Evolutionary conservation across 768 basidiomycete species (phyloP), one percentile per base, ranked within the genome.

Genomic region (Collybia nuda): DNA sequence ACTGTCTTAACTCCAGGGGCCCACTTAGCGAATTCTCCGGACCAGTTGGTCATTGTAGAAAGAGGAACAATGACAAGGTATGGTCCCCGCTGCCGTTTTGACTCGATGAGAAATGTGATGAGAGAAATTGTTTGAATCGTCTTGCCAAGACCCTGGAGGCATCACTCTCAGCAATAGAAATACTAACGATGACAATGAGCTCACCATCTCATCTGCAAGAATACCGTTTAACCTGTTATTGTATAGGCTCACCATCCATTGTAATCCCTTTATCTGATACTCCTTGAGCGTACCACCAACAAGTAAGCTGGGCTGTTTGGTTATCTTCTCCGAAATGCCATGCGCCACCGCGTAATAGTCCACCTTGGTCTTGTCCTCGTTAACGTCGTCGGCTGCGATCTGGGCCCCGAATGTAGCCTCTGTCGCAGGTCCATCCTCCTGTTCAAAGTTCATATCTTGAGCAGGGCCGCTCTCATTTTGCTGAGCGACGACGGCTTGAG

Each of bases 301-400:
- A 15, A 97, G 81, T 22, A 97, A 75, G 35, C 58, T 58, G 2
- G 91, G 91, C 62, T 93, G 91, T 56, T 66, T 76, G 21, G 81
- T 70, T 54, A 98, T 70, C 68, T 78, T 94, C 78, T 99, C 97
- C 59, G 86, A 87, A 58, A 93, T 88, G 52, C 85, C 78, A 67
- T 98, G 97, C 1, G 97, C 94, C 46, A 98, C 90, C 4, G 92
- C 90, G 62, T 98, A 98, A 70, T 98, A 98, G 63, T 98, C 97
- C 48, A 94, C 82, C 73, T 86, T 98, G 62, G 75, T 77, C 61
- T 81, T 86, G 46, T 81, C 80, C 36, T 75, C 70, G 4, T 70
- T 70, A 21, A 71, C 69, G 29, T 83, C 82, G 17, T 93, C 90
- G 18, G 79, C 75, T 35, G 69, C 68, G 42, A 87, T 74, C 63